Conservation (phyloP, 2,329 filamentous ascomycete species). For the Lasiodiplodia citricola region DNA sequence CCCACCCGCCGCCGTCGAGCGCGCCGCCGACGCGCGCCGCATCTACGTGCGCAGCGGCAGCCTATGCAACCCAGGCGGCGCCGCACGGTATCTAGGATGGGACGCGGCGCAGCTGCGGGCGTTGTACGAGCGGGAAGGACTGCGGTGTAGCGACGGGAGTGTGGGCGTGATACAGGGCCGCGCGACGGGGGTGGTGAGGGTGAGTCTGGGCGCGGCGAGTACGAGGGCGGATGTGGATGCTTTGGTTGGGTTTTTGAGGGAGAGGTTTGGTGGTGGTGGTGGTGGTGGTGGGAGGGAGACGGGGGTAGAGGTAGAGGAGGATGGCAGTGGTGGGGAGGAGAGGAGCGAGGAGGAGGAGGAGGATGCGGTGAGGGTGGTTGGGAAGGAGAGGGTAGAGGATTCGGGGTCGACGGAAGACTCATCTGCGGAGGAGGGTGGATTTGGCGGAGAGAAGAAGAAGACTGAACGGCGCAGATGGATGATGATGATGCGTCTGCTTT, state of each 20-base stretch:
- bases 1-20: constrained; percentile 65
- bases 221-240: constrained; percentile 60
- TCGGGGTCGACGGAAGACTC: too few relatives aligned
- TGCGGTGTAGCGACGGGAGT: constrained; percentile 60
- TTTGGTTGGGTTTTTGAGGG: constrained; percentile 51
- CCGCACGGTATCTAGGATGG: constrained; percentile 54
- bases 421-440: too few relatives aligned
- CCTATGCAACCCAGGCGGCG: constrained; percentile 61
- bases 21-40: constrained; percentile 57
- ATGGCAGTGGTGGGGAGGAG: too few relatives aligned
- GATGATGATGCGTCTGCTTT: too few relatives aligned
- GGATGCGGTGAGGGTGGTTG: too few relatives aligned
- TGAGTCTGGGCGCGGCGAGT: constrained; percentile 67
- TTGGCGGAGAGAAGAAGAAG: too few relatives aligned
- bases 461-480: too few relatives aligned
- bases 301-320: not conserved
- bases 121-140: constrained; percentile 60
- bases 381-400: not conserved
- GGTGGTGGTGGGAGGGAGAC: constrained; percentile 19
- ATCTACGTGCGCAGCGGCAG: constrained; percentile 68
- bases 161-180: constrained; percentile 51
- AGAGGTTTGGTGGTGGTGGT: constrained; percentile 23
- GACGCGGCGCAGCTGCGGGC: constrained; percentile 61
- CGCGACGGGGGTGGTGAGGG: constrained; percentile 65
- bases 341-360: too few relatives aligned